Percentiles rank a stretch among this genome's conserved stretches.
phyloP scores from a whole-genome alignment of 306 rosid species.

The Ziziphus jujuba region DNA sequence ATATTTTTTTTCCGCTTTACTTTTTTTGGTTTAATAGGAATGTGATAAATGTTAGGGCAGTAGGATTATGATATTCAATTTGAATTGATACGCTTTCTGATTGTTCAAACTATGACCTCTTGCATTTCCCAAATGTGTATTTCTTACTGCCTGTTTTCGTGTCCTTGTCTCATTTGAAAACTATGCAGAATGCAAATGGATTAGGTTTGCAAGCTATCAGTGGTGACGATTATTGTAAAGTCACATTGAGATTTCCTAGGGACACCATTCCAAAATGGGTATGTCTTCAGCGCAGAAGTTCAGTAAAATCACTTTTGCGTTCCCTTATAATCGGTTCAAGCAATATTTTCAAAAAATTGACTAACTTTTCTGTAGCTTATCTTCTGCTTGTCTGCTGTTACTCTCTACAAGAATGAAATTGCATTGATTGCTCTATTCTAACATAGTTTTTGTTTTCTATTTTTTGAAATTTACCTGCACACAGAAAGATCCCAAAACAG shows the following conservation, averaged over 20 bases:
- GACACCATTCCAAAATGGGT: conserved; percentile 97
- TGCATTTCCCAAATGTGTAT: not conserved
- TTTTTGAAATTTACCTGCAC: conserved; percentile 29
- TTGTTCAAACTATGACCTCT: no score
- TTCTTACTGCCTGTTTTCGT: not conserved
- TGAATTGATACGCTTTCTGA: no score
- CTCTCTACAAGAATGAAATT: not conserved
- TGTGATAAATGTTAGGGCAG: no score
- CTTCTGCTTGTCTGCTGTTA: not conserved
- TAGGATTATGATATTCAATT: no score
- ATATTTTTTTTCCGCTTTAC: no score
- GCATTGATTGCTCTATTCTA: not conserved
- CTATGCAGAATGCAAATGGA: conserved; percentile 81
- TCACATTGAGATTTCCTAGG: conserved; percentile 62
- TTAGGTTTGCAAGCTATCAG: conserved; percentile 67
- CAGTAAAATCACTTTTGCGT: not conserved
- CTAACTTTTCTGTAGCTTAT: not conserved
- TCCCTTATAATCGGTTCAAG: not conserved
- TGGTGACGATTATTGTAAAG: conserved; percentile 65
- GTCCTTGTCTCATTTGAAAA: conserved; percentile 6
- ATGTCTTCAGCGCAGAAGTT: conserved; percentile 10
- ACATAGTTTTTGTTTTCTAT: conserved; percentile 14
- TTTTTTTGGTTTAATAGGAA: no score
- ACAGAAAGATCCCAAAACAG: conserved; percentile 90
- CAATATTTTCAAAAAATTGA: not conserved